Base-by-base conservation (phyloP, 192 early-diverging fungal species). In the Mortierella alpina region DNA sequence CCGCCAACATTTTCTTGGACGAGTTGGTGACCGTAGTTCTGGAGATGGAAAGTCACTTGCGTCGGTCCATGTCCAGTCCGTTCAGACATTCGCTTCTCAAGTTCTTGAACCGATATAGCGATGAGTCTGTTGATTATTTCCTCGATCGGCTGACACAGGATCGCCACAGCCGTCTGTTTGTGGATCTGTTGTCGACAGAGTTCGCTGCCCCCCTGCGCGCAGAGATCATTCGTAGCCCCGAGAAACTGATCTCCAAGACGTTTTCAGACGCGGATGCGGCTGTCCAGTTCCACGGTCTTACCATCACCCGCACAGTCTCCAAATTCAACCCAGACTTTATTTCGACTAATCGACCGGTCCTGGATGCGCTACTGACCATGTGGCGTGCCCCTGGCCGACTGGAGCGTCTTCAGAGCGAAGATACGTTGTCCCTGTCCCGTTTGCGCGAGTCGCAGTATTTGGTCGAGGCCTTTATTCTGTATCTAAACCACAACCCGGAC, bases 1-100 rank as follows among this genome's bases (percentile, higher is more conserved):
- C 95, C 0, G 98, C 98, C 14, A 87, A 94, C 84, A 86, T 97
- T 18, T 97, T 98, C 65, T 86, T 99, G 86, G 94, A 95, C 53
- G 95, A 98, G 20, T 80, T 99, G 31, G 94, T 99, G 14, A 90
- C 91, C 6, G 90, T 91, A 14, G 95, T 98, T 1, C 75, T 98
- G 7, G 91, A 95, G 9, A 85, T 99, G 83, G 98, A 99, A 73
- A 68, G 85, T 8, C 87, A 92, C 50, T 70, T 98, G 51, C 88
- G 93, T 44, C 91, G 98, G 50, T 88, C 91, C 7, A 82, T 89
- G 53, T 96, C 97, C 4, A 98, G 97, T 66, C 98, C 98, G 2
- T 99, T 99, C 88, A 84, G 97, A 45, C 82, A 88, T 22, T 95
- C 96, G 20, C 85, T 99, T 54, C 91, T 96, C 79, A 92, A 93